Evolutionary conservation across 1,284 basidiomycete genomes (phyloP).

Genomic region (Pseudozyma sp.): DNA sequence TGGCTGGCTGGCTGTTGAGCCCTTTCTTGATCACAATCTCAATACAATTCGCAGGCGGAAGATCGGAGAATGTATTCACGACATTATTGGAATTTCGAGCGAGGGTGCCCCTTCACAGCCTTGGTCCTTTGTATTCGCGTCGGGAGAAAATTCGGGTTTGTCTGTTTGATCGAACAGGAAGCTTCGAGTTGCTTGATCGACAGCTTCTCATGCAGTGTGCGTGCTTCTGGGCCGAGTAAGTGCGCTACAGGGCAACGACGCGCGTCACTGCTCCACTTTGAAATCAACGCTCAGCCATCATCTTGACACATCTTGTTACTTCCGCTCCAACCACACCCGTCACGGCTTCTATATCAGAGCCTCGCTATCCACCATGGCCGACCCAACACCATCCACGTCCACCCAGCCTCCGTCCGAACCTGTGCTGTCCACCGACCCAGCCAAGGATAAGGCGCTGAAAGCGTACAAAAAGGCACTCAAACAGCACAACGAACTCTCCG

Average conservation of each 20-base stretch:
- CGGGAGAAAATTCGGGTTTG: not conserved
- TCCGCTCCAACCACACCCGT: not conserved
- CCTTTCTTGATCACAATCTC: no score
- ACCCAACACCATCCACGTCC: constrained; percentile 45
- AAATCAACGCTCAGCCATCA: constrained; percentile 8
- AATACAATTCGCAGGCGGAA: no score
- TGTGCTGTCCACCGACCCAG: constrained; percentile 45
- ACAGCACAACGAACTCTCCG: constrained; percentile 72
- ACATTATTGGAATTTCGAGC: not conserved
- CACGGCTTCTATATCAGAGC: no score
- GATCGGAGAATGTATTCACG: no score
- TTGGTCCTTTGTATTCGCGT: no score
- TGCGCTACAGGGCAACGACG: constrained; percentile 14
- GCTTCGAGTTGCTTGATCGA: constrained; percentile 11
- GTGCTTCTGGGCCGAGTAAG: constrained; percentile 27
- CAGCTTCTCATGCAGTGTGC: not conserved
- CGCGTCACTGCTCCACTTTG: constrained; percentile 48
- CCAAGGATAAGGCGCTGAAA: constrained; percentile 65
- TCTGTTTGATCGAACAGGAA: constrained; percentile 4
- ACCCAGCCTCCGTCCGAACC: constrained; percentile 44
- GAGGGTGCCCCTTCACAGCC: no score
- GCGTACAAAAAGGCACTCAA: constrained; percentile 64
- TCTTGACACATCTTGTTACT: not conserved
- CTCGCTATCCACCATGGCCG: constrained; percentile 36
- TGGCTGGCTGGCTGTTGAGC: no score